Evolutionary conservation across 495 filamentous ascomycete species (phyloP), one percentile per base, ranked within the genome.

Genomic region (Podospora pseudocomata): DNA sequence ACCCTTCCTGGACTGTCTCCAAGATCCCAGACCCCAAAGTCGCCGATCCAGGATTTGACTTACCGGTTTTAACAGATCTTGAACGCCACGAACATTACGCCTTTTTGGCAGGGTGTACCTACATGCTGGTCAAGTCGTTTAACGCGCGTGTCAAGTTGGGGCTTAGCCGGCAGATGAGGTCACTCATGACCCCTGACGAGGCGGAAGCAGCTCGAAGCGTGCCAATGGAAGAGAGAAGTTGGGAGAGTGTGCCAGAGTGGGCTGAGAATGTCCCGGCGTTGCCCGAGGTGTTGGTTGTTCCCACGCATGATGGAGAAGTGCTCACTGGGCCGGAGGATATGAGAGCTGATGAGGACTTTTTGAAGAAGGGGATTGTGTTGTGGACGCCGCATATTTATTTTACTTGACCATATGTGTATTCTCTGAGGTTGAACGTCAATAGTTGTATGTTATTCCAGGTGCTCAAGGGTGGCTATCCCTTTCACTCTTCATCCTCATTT

Each of bases 341-440:
- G 27, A 67, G 60, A 20, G 66, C 66, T 6, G 53, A 63, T 30
- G 18, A 18, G 1, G 28, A 67, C 60, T 63, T 63, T 44, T 39
- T 55, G 60, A 30, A 15, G 1, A 63, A 67, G n/a, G 59, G 59
- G 4, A 67, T 67, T 18, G 18, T 67, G 60, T 53, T 63, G 59
- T 67, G 59, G 66, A 58, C 59, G 30, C 66, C 44, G 18, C 66
- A 67, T 67, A 44, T 67, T 34, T 11, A n/a, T 53, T 63, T 67
- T 26, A 63, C 57, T 61, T 61, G 19, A 54, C 13, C 18, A 20
- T 58, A 5, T 20, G 5, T 58, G 6, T 13, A 58, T 4, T 58
- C 15, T 3, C 39, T 13, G 9, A 23, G 39, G 7, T 49, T 16
- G 13, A 11, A 49, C 39, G 6, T 13, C 2, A 11, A 49, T 16